Base-by-base conservation (phyloP, 2,329 filamentous ascomycete species). In the Arthrobotrys sinensis region DNA sequence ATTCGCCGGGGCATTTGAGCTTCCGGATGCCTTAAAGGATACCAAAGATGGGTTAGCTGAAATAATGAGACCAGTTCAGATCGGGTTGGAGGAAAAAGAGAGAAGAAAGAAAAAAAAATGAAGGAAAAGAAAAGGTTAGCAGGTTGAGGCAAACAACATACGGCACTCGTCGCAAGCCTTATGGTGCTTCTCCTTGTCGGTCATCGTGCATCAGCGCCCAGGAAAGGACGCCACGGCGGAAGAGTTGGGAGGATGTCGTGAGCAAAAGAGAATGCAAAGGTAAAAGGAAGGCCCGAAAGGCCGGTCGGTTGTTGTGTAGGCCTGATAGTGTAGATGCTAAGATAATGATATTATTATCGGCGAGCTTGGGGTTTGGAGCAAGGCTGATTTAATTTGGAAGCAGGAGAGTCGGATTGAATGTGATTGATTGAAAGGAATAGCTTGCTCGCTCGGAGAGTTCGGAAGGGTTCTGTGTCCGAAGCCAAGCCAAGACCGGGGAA, bases 101-200 rank as follows among this genome's bases (percentile, higher is more conserved):
- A 5, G 34, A 73, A 21, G 55, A 34, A 57, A 10, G 28, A 40
- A 4, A 46, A 16, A 34, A 34, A 40, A 63, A 45, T 67, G 50
- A 64, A 32, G 65, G 45, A n/a, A n/a, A 24, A 53, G 45, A 1
- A 46, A 62, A 32, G 8, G 12, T 24, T n/a, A 45, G 32, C 8
- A 40, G 36, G 24, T 62, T 38, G 46, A 57, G 19, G 24, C 19
- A 45, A 45, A 45, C 21, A 68, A 86, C 89, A 84, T 86, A 91
- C 90, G 87, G 84, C 90, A 91, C 83, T 91, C 89, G 83, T 91
- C 90, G 83, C 90, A 91, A 78, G 90, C 89, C 57, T 89, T 87
- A 79, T 88, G 89, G 82, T 89, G 91, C 77, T 82, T 81, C 83
- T 84, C 53, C 82, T 80, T 81, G 67, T 78, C 75, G 60, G 75